Percentiles rank a stretch among this genome's conserved stretches.
Conservation (phyloP, 1,284 basidiomycete species). For the Schizophyllum amplum region DNA sequence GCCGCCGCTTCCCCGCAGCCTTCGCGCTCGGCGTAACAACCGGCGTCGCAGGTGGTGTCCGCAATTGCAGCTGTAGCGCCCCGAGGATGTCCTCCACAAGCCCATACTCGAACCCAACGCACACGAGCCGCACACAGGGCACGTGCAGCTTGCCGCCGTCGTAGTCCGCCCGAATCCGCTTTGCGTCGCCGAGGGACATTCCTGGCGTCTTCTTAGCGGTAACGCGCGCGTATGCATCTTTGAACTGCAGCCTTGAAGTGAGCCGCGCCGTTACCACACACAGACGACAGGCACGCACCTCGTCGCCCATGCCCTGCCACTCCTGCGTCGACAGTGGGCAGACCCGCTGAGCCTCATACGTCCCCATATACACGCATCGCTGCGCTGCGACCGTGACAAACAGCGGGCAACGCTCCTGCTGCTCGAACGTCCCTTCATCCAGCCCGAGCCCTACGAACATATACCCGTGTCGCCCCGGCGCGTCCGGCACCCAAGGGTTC, state of each 20-base stretch:
- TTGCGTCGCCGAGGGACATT: constrained; percentile 20
- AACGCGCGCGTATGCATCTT: constrained; percentile 23
- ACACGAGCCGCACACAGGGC: constrained; percentile 39
- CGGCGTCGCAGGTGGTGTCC: not conserved
- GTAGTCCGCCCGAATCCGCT: constrained; percentile 30
- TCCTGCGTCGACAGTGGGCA: constrained; percentile 27
- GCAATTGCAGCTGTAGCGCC: not conserved
- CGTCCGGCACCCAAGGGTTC: constrained; percentile 36
- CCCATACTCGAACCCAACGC: constrained; percentile 31
- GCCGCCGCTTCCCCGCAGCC: not conserved
- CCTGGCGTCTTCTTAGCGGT: constrained; percentile 26
- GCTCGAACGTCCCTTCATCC: constrained; percentile 27
- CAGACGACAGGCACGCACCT: constrained; percentile 22
- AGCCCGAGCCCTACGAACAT: constrained; percentile 37
- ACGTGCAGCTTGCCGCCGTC: constrained; percentile 30
- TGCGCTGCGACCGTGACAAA: not conserved
- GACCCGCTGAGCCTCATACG: constrained; percentile 28
- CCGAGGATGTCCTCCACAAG: not conserved
- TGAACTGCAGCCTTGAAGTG: constrained; percentile 19
- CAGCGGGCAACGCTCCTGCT: constrained; percentile 10
- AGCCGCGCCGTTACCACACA: not conserved
- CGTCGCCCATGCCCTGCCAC: constrained; percentile 28
- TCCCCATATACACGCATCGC: constrained; percentile 28
- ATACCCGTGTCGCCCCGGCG: constrained; percentile 34
- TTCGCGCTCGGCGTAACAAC: not conserved